Percentiles rank a stretch among this genome's conserved stretches.
Evolutionary conservation across 495 filamentous ascomycete species (phyloP).

Genomic region (Darksidea phi): DNA sequence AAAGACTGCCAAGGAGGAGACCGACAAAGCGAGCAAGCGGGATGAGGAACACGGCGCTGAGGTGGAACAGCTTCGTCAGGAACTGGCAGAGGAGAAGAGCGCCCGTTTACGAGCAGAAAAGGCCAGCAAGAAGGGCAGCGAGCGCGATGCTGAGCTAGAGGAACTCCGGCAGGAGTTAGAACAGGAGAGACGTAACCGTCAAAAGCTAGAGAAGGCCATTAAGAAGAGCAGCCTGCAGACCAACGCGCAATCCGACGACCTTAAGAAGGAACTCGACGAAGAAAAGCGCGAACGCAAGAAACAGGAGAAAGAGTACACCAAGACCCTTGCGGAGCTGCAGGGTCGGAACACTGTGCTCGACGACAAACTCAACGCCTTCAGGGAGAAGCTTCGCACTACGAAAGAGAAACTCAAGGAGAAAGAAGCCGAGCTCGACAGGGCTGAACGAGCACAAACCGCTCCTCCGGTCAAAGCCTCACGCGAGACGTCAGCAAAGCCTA

Average conservation of each 20-base stretch:
- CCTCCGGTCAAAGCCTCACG: constrained; percentile 9
- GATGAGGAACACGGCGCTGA: constrained; percentile 42
- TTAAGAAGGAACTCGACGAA: constrained; percentile 44
- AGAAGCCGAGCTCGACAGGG: constrained; percentile 49
- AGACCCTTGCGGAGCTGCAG: constrained; percentile 50
- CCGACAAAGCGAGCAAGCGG: constrained; percentile 49
- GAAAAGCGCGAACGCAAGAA: constrained; percentile 48
- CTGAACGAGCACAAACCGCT: constrained; percentile 45
- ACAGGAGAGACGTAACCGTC: constrained; percentile 26
- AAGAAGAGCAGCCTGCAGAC: constrained; percentile 21
- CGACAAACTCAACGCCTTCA: constrained; percentile 65
- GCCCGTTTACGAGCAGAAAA: constrained; percentile 28
- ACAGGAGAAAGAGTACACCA: constrained; percentile 42
- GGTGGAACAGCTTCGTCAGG: constrained; percentile 48
- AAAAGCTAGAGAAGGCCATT: constrained; percentile 23
- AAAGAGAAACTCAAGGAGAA: constrained; percentile 69
- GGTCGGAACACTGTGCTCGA: constrained; percentile 59
- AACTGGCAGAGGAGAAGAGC: constrained; percentile 32
- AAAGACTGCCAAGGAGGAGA: constrained; percentile 58
- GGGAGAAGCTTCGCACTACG: constrained; percentile 61
- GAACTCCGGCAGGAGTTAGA: constrained; percentile 37
- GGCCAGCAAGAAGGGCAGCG: constrained; percentile 43
- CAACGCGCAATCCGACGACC: constrained; percentile 35
- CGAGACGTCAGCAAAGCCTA: constrained; percentile 24
- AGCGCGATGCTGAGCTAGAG: constrained; percentile 45